Evolutionary conservation across 2,329 filamentous ascomycete genomes (phyloP), one percentile per base, ranked within the genome.

Genomic region (Ceratocystis lukuohia): DNA sequence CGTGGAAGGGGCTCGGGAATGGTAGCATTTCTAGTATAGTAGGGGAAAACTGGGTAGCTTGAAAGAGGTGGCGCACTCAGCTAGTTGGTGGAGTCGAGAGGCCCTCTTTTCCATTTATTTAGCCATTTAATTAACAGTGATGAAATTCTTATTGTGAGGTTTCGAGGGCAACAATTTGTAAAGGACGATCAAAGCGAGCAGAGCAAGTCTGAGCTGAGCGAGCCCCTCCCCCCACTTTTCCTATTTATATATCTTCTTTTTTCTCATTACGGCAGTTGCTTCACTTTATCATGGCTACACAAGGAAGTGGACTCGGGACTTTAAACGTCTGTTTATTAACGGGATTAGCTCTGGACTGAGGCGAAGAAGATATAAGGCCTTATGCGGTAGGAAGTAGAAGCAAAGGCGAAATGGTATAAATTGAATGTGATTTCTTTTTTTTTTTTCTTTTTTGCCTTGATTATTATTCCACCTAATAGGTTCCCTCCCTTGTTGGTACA

Each of bases 1-100:
- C 77, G 62, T 81, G 80, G 15, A 93, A 72, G 0, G 84, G 78
- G n/a, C 84, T 78, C 0, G 87, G 86, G 71, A 92, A 90, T 2
- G 73, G 73, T 20, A 72, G 71, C 57, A 77, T 65, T 28, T 72
- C 72, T 15, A 20, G 30, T 53, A 12, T n/a, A 22, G 48, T 20
- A 8, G 7, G 2, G 15, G 22, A 53, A n/a, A 53, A 53, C 22
- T 8, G n/a, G n/a, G 10, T 20, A 8, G 48, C 22, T 8, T 22
- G 48, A 20, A 41, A 41, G 37, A 12, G 10, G 37, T 12, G 37
- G 37, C 10, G 37, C 37, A 41, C 37, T 12, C 37, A 12, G 37
- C 37, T 37, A 12, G 8, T 12, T 41, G 33, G 33, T 8, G 7
- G 2, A 37, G 33, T 37, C 3, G 8, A 37, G 33, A 41, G 12